Base-by-base conservation (phyloP, 768 basidiomycete genomes). In the Phylloporus arenicola region DNA sequence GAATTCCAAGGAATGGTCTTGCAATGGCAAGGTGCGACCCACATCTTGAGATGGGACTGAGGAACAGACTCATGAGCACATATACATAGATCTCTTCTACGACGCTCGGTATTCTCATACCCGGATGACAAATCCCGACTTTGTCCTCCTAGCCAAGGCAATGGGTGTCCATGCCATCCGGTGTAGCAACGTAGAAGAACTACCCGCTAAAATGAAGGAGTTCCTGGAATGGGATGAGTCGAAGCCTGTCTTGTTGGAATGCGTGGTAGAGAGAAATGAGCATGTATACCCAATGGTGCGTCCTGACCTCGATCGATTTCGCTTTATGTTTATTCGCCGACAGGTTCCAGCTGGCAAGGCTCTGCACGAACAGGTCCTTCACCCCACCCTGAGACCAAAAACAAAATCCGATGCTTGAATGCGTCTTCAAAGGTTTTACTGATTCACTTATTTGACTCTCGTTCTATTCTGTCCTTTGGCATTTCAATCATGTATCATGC, bases 1-100 rank as follows among this genome's bases (percentile, higher is more conserved):
- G 92, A 94, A 64, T 96, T 93, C 79, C 94, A 96, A 69, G 96
- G 96, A 48, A 99, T 99, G 96, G 96, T 98, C 12, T 73, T 91
- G 29, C 96, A 99, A 75, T 98, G 95, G 96, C 96, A 98, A 78
- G 91, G 91, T 92, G 51, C 44, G 77, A 64, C 12, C 3, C 27
- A 16, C 51, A 12, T 35, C 35, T 22, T 48, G 33, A 22, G 31
- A 27, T 19, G 8, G 9, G 13, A 42, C n/a, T 6, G 16, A 20
- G 14, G 1, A 16, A 12, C 2, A 47, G 35, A 33, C 48, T 60
- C 12, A 61, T 35, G 14, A n/a, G 30, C 30, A 3, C 41, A 17
- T 38, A 10, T 25, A 7, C 57, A 77, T n/a, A 62, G 94, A 98
- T 68, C 80, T 99, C 11, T 99, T 99, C 78, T 99, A 98, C 70